Percentiles rank a stretch among this genome's conserved stretches.
Conservation (phyloP, 768 basidiomycete species). For the Suillus ampliporus region DNA sequence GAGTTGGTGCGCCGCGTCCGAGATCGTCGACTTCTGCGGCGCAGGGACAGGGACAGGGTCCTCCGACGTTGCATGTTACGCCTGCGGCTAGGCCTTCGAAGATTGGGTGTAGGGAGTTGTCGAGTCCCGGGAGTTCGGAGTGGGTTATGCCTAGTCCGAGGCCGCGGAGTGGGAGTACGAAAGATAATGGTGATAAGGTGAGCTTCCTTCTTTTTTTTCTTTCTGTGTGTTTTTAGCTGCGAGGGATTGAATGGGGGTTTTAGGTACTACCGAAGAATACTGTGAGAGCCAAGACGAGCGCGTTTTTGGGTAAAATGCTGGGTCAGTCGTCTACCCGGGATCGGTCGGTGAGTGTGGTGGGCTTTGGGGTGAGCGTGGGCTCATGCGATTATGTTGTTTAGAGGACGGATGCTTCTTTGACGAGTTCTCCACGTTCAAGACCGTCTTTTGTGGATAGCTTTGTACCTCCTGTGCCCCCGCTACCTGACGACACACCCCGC, state of each 20-base stretch:
- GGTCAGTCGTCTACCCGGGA: conserved; percentile 70
- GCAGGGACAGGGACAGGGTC: no score
- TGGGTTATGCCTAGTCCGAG: conserved; percentile 56
- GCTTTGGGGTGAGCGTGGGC: neutral
- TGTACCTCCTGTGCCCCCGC: conserved; percentile 48
- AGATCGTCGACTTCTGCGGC: conserved; percentile 50
- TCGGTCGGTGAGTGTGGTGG: conserved; percentile 58
- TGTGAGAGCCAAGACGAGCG: conserved; percentile 79
- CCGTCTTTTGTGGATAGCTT: conserved; percentile 42
- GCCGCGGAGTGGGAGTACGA: conserved; percentile 45
- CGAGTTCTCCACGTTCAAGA: conserved; percentile 30
- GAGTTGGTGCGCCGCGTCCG: conserved; percentile 34
- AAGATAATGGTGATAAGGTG: conserved; percentile 57
- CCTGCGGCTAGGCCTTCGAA: conserved; percentile 30
- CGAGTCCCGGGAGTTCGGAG: conserved; percentile 45
- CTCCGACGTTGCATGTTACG: conserved; percentile 44
- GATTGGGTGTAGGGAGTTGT: conserved; percentile 31
- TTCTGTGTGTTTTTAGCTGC: neutral
- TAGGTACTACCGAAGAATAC: conserved; percentile 56
- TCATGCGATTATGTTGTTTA: conserved; percentile 27
- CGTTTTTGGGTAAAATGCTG: conserved; percentile 80
- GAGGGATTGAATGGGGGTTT: conserved; percentile 35
- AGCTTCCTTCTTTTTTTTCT: conserved; percentile 22
- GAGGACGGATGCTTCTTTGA: conserved; percentile 59
- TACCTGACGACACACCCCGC: conserved; percentile 52